Evolutionary conservation across 2,329 filamentous ascomycete species (phyloP).

Genomic region (Nakataea oryzae): DNA sequence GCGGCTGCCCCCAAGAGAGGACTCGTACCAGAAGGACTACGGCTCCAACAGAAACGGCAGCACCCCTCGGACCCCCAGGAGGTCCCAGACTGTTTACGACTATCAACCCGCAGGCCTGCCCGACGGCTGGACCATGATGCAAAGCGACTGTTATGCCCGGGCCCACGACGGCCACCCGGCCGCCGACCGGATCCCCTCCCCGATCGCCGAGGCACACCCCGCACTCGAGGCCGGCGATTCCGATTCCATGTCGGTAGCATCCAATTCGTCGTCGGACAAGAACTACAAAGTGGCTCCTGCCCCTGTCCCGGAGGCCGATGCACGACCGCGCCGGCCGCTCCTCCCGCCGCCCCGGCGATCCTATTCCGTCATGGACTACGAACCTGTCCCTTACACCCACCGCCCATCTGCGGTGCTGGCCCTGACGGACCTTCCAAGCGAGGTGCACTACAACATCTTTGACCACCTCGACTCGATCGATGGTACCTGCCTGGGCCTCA

Average conservation of each 20-base stretch:
- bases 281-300: background rate
- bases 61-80: conserved; percentile 22
- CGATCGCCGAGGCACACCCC: background rate
- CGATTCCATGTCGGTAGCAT: background rate
- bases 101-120: conserved; percentile 13
- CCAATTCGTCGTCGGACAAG: background rate
- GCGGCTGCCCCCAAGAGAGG: conserved; percentile 26
- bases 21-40: conserved; percentile 28
- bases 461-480: conserved; percentile 56
- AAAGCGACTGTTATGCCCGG: background rate
- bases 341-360: conserved; percentile 41
- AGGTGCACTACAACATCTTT: conserved; percentile 50
- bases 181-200: background rate
- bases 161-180: background rate
- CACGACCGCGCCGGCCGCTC: conserved; percentile 15
- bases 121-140: background rate
- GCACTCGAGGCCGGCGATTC: background rate
- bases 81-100: conserved; percentile 36
- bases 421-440: conserved; percentile 42
- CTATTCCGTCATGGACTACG: conserved; percentile 50
- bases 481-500: conserved; percentile 50
- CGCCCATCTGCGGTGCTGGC: conserved; percentile 32
- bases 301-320: background rate
- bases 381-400: conserved; percentile 40
- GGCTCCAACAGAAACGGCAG: conserved; percentile 19